Base-by-base conservation (phyloP, 2,329 filamentous ascomycete genomes). In the Arthrobotrys entomopaga region DNA sequence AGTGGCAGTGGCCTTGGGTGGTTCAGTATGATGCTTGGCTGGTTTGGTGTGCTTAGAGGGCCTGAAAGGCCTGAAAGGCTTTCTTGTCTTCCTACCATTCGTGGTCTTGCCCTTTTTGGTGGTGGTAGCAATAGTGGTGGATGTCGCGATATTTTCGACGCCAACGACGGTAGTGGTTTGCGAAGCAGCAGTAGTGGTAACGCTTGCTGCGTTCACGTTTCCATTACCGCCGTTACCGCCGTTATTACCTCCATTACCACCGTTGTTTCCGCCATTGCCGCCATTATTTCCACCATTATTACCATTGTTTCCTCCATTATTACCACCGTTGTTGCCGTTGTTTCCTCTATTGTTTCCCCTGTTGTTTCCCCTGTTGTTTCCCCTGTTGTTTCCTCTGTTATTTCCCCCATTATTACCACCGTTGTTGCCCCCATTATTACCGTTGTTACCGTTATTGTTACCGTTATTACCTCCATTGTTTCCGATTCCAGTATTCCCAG, bases 401-500 rank as follows among this genome's bases (percentile, higher is more conserved):
- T 34, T 54, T 3, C 52, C 52, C 8, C 76, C 65, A 20, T 69
- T 71, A 2, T 34, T 54, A 15, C 52, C 52, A 8, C 76, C 65
- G 22, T 69, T 71, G 2, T 34, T 54, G 2, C 52, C 52, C 7
- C 76, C 65, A 20, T 69, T 71, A 2, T 34, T 54, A 4, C 52
- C 52, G n/a, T n/a, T n/a, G n/a, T n/a, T n/a, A n/a, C n/a, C n/a
- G n/a, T n/a, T n/a, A n/a, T n/a, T n/a, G n/a, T n/a, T n/a, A 2
- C 29, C 29, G 5, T 34, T 34, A 13, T 20, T 67, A 11, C 65
- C 54, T 48, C 69, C 72, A 22, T 65, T 69, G 40, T 54, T 77
- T 72, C 8, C 75, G 71, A 11, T 75, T 71, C 76, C 64, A 38
- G 69, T 64, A 48, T 77, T 76, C 38, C 75, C 72, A 64, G 81